phyloP scores from a whole-genome alignment of 129 eudicot genomes.

The Pittosporum tobira region DNA sequence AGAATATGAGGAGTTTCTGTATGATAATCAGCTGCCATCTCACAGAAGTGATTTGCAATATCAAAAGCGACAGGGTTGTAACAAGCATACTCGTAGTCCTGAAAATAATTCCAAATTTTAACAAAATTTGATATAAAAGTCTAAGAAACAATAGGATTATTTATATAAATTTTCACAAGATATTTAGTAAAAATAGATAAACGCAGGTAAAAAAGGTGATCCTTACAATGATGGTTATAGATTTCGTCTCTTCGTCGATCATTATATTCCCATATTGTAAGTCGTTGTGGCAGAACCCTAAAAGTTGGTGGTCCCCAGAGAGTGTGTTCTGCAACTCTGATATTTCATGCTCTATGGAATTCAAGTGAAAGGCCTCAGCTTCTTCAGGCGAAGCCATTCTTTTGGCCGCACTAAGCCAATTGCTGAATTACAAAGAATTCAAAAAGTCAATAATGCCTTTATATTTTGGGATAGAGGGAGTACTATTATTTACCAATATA shows the following conservation, averaged over 20 bases:
- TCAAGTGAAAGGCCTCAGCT: constrained; percentile 36
- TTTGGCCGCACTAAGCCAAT: constrained; percentile 63
- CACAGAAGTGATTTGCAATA: constrained; percentile 94
- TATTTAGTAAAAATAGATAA: constrained; percentile 1
- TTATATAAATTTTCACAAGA: neutral
- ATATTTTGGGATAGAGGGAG: too few species aligned
- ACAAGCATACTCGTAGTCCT: constrained; percentile 96
- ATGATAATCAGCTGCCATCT: constrained; percentile 99
- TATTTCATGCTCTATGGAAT: constrained; percentile 58
- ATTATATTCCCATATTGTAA: constrained; percentile 97
- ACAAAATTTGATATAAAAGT: neutral
- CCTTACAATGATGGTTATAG: constrained; percentile 82
- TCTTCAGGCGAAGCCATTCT: constrained; percentile 46
- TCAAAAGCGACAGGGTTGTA: constrained; percentile 82
- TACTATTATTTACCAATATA: too few species aligned
- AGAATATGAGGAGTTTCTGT: constrained; percentile 85
- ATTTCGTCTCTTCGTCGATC: constrained; percentile 81
- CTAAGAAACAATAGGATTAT: neutral
- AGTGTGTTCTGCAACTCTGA: constrained; percentile 42
- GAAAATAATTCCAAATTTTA: constrained; percentile 13
- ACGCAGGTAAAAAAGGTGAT: constrained; percentile 8
- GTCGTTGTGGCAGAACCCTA: constrained; percentile 94
- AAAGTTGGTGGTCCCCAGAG: constrained; percentile 23
- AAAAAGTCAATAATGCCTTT: too few species aligned
- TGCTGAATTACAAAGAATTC: constrained; percentile 34